phyloP scores from a whole-genome alignment of 2,329 filamentous ascomycete species.

The Aspergillus latus region DNA sequence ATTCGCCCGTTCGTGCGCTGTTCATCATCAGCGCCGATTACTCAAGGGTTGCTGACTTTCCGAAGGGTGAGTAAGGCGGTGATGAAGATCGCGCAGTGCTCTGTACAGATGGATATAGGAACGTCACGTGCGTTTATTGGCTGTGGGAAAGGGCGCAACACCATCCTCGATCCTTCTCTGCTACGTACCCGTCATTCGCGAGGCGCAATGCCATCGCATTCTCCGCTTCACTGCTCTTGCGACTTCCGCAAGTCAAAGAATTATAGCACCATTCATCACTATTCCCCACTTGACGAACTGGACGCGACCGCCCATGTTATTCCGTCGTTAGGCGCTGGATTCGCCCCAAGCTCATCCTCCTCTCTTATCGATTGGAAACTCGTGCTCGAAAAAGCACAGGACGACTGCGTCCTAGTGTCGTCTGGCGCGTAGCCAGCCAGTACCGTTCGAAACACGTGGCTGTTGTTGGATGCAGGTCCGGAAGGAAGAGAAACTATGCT shows the following conservation, averaged over 20 bases:
- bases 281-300: background rate
- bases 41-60: background rate
- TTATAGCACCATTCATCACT: background rate
- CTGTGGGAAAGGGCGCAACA: too few species aligned
- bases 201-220: background rate
- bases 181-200: too few species aligned
- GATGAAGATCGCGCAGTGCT: too few species aligned
- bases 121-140: too few species aligned
- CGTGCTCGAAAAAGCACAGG: constrained; percentile 5
- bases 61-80: background rate
- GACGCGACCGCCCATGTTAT: background rate
- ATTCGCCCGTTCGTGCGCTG: constrained; percentile 7
- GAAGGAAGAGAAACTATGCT: constrained; percentile 7
- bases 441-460: constrained; percentile 21
- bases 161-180: too few species aligned
- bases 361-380: constrained; percentile 12
- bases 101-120: too few species aligned
- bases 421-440: constrained; percentile 22
- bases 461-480: constrained; percentile 19
- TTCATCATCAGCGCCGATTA: background rate
- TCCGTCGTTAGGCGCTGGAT: constrained; percentile 7
- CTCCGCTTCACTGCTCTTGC: background rate
- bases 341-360: background rate
- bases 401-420: constrained; percentile 7
- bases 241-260: background rate